Evolutionary conservation across 1,139 yeast species (phyloP), one percentile per base, ranked within the genome.

Genomic region (Candida glucosophila): DNA sequence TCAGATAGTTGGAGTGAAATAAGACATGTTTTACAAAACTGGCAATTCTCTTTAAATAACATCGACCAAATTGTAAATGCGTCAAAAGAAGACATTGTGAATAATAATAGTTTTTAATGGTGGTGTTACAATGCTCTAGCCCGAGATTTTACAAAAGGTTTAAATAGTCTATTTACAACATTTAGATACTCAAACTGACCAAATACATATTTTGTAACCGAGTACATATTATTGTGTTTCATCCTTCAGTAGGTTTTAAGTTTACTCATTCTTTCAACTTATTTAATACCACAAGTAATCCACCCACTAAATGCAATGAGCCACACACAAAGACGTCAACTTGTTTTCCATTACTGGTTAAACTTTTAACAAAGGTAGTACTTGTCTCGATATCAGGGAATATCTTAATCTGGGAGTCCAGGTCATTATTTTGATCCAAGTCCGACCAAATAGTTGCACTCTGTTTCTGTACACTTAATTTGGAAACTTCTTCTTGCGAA

Each of bases 291-390:
- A 86, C 90, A 26, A 90, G 58, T 32, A 90, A 70, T 0, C 98
- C 98, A 12, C 99, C 98, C 7, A 90, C 95, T 29, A 92, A 60
- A 50, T 88, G 95, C 35, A 92, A 60, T 14, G 97, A 88, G 2
- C 99, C 99, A 34, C 94, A 82, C 1, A 86, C 96, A 55, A 86
- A 78, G 1, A 86, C 93, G 37, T 86, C 88, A 12, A 76, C 56
- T 9, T 37, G 44, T 9, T 48, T 38, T 14, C 35, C 32, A 3
- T 54, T 62, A 12, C 52, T 53, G 33, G 52, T 68, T 47, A 46
- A 72, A 43, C 51, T 52, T 35, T 67, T 59, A 29, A 71, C 58
- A 37, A 67, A 60, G 20, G 72, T 64, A 10, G 77, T 71, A 5
- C 90, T 76, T 1, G 80, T 70, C 49, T 90, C 95, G 24, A 92